Conservation (phyloP, 768 basidiomycete species). For the Mycena venus region DNA sequence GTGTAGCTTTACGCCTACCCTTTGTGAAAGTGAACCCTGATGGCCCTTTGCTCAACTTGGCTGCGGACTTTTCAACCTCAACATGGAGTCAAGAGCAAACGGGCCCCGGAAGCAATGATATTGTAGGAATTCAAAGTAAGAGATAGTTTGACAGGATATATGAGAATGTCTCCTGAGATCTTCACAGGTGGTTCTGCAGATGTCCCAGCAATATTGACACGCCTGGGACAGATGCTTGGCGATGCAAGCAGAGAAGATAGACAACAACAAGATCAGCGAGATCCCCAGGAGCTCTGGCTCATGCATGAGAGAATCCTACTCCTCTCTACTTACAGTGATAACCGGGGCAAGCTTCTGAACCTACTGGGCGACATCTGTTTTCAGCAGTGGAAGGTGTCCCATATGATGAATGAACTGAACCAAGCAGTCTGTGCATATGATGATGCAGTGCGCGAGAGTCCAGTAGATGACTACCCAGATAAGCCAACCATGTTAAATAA, state of each 20-base stretch:
- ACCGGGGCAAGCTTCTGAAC: constrained; percentile 6
- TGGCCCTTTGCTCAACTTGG: constrained; percentile 3
- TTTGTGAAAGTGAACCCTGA: too few species aligned
- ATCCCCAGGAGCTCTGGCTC: background rate
- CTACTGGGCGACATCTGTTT: background rate
- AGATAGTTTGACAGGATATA: background rate
- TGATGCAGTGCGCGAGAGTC: constrained; percentile 2
- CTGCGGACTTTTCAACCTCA: background rate
- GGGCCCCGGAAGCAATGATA: background rate
- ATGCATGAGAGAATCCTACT: constrained; percentile 8
- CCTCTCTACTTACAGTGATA: background rate
- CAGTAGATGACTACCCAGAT: background rate
- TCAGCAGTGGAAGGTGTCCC: background rate
- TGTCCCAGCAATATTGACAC: background rate
- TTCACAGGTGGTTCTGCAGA: background rate
- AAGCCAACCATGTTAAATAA: background rate
- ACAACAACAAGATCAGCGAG: background rate
- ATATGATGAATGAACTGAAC: background rate
- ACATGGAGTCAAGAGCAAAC: background rate
- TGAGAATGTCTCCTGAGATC: background rate
- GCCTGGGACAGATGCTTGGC: background rate
- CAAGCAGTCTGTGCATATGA: constrained; percentile 3
- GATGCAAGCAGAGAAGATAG: background rate
- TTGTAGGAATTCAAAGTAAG: background rate
- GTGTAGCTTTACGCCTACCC: background rate